Conservation (phyloP, 2,329 filamentous ascomycete genomes). For the Diaporthe sp. region DNA sequence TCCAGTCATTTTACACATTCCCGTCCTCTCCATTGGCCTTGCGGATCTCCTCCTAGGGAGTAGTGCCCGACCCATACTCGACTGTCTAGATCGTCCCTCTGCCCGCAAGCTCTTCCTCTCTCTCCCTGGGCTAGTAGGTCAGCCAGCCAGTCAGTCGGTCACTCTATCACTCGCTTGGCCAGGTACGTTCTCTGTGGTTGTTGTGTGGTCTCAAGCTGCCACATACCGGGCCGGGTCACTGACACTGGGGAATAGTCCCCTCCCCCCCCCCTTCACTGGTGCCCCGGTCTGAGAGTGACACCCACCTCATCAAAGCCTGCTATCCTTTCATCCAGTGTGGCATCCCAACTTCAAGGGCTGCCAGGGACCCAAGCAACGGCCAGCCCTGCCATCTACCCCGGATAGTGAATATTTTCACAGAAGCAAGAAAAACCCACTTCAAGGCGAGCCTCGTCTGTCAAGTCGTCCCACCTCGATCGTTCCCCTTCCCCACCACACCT, state of each 20-base stretch:
- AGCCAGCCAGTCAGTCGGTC: background rate
- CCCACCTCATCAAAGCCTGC: background rate
- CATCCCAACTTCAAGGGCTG: background rate
- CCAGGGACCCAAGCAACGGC: background rate
- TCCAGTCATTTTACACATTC: constrained; percentile 20
- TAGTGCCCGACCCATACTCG: constrained; percentile 14
- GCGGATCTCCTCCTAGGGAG: constrained; percentile 16
- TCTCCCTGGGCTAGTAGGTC: background rate
- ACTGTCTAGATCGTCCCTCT: background rate
- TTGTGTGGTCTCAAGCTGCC: background rate
- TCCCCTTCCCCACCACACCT: constrained; percentile 35
- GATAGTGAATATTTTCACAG: background rate
- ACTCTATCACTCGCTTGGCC: background rate
- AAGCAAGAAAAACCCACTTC: background rate
- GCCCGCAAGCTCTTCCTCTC: background rate
- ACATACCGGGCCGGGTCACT: background rate
- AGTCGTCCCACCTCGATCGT: constrained; percentile 20
- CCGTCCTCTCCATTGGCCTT: constrained; percentile 14
- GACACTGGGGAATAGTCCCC: background rate
- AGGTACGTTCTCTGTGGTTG: background rate
- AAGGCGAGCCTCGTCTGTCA: constrained; percentile 1
- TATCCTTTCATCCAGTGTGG: background rate
- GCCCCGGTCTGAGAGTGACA: background rate
- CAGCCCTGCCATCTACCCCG: background rate
- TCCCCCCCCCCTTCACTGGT: constrained; percentile 1